Evolutionary conservation across 1,139 yeast species (phyloP), one percentile per base, ranked within the genome.

Genomic region (Blastobotrys ciferrii): DNA sequence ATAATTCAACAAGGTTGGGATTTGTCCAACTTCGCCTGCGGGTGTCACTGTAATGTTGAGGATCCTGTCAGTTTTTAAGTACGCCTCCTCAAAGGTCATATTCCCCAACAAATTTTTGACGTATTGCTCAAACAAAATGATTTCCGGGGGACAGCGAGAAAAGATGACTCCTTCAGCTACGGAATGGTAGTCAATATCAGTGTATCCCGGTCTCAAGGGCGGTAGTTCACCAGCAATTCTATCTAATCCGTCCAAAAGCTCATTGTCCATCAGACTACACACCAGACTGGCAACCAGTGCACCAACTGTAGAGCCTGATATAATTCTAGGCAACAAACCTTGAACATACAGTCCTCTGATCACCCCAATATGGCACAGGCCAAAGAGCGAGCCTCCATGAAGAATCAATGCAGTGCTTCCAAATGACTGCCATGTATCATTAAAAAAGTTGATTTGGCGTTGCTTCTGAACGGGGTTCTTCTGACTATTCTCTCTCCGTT

Each of bases 221-320:
- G 71, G 80, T 45, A 75, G 44, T 72, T 75, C 32, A 73, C 80
- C n/a, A 71, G 66, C 53, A 46, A 72, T 44, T 49, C 55, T 65
- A 61, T 56, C 72, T 63, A 57, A 70, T 53, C 46, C 71, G 53
- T 38, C 58, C 35, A 51, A 58, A 11, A 80, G 71, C 54, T 84
- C 85, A 20, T 75, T 71, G 54, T 82, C 80, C 2, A 74, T 69
- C 49, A 85, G 70, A 5, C 88, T 79, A 60, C 97, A 87, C 1
- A 86, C 87, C 42, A 88, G 70, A 0, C 95, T 82, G 0, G 96
- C 98, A 19, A 89, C 92, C 1, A 92, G 84, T 0, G 98, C 95
- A 1, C 98, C 98, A 50, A 88, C 88, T 0, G 96, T 94, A 53
- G 92, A 85, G 0, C 98, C 98, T n/a, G 94, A 87, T 33, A 92